phyloP scores from a whole-genome alignment of 225 moss, liverwort and hornwort genomes.

The Marchantia paleacea region DNA sequence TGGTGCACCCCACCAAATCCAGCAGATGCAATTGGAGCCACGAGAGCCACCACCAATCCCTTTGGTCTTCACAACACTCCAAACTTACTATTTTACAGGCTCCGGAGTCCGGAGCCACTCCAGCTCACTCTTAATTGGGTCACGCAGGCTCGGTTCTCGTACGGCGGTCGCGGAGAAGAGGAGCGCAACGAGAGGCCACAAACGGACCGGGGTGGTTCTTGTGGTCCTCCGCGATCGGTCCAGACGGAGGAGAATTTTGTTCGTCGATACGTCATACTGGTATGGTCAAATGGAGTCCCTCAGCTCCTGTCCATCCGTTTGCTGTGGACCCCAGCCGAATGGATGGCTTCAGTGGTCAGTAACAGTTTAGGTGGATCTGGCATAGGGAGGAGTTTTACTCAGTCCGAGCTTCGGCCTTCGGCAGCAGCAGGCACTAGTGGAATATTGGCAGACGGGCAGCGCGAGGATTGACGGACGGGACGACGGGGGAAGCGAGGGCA shows the following conservation, averaged over 20 bases:
- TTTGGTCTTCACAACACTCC: background rate
- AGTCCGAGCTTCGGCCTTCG: background rate
- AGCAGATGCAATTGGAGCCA: background rate
- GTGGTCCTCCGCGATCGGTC: slow-evolving; percentile 1
- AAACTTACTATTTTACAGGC: background rate
- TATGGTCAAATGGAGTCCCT: slow-evolving; percentile 3
- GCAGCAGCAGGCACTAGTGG: background rate
- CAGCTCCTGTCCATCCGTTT: slow-evolving; percentile 8
- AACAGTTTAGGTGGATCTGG: background rate
- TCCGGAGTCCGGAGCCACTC: background rate
- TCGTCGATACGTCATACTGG: background rate
- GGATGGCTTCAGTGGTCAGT: slow-evolving; percentile 10
- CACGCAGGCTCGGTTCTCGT: background rate
- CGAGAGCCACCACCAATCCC: background rate
- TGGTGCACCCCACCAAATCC: slow-evolving; percentile 16
- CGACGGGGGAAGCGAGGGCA: slow-evolving; percentile 2
- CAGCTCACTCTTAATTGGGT: background rate
- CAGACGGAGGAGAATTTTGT: background rate
- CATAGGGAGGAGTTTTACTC: background rate
- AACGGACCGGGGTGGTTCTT: background rate
- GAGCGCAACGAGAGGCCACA: slow-evolving; percentile 10
- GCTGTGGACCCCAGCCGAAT: background rate
- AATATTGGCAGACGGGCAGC: background rate
- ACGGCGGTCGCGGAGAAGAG: background rate
- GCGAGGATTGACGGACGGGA: background rate